phyloP scores from a whole-genome alignment of 2,329 filamentous ascomycete genomes.

The Fusarium papillatum region DNA sequence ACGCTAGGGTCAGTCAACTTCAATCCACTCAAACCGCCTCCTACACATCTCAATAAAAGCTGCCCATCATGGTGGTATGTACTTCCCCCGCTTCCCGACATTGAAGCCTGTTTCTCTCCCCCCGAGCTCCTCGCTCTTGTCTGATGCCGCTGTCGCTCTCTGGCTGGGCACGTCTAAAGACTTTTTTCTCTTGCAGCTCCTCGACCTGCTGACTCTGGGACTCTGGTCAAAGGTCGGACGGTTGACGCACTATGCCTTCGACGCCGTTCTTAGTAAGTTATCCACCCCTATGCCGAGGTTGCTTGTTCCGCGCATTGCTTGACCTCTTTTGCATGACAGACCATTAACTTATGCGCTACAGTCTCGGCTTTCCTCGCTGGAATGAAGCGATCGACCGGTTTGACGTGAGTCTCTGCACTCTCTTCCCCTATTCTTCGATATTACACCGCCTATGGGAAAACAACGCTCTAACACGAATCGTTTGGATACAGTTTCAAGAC shows the following conservation, averaged over 20 bases:
- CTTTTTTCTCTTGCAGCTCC: slow-evolving; percentile 61
- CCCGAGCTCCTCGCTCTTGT: slow-evolving; percentile 36
- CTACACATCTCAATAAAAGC: background rate
- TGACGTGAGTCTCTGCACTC: slow-evolving; percentile 81
- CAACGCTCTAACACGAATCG: slow-evolving; percentile 43
- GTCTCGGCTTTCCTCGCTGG: slow-evolving; percentile 97
- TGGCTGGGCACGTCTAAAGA: slow-evolving; percentile 50
- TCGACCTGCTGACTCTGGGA: slow-evolving; percentile 78
- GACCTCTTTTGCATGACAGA: background rate
- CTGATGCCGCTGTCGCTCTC: slow-evolving; percentile 31
- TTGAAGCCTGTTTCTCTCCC: slow-evolving; percentile 1
- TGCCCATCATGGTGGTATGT: slow-evolving; percentile 52
- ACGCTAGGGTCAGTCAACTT: slow-evolving; percentile 2
- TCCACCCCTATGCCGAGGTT: background rate
- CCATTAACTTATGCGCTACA: slow-evolving; percentile 51
- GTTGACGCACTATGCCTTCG: slow-evolving; percentile 94
- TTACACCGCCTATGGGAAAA: background rate
- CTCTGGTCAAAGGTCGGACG: slow-evolving; percentile 87
- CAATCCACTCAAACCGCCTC: background rate
- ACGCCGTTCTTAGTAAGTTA: slow-evolving; percentile 88
- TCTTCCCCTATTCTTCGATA: background rate
- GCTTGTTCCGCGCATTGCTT: background rate
- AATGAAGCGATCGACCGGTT: slow-evolving; percentile 95
- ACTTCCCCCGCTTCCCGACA: slow-evolving; percentile 6
- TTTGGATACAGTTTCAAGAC: slow-evolving; percentile 85